phyloP scores from a whole-genome alignment of 2,329 filamentous ascomycete species.

The Fusarium staphyleae region DNA sequence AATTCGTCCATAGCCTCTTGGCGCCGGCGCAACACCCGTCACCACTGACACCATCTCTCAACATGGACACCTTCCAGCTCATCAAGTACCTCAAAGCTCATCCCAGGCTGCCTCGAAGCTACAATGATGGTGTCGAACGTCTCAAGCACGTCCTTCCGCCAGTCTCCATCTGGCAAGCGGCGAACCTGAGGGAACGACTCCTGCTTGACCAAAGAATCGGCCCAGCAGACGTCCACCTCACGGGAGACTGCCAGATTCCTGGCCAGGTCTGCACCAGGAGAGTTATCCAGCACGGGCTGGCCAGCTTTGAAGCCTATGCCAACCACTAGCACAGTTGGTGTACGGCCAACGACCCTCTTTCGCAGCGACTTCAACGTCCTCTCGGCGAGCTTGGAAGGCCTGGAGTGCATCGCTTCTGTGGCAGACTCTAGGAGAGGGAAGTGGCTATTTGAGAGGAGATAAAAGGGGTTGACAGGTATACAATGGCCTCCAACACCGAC shows the following conservation, averaged over 20 bases:
- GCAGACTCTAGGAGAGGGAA: slow-evolving; percentile 56
- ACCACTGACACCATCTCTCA: slow-evolving; percentile 47
- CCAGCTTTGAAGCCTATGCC: slow-evolving; percentile 58
- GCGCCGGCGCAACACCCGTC: background rate
- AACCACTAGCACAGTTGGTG: slow-evolving; percentile 49
- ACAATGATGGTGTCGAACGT: slow-evolving; percentile 52
- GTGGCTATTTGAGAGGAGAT: slow-evolving; percentile 55
- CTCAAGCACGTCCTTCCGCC: slow-evolving; percentile 46
- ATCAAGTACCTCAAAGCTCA: slow-evolving; percentile 49
- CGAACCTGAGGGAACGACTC: slow-evolving; percentile 48
- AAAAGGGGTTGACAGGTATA: slow-evolving; percentile 62
- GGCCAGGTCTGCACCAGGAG: slow-evolving; percentile 52
- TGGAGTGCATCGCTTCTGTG: slow-evolving; percentile 50
- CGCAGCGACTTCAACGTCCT: slow-evolving; percentile 40
- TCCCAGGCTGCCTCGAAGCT: slow-evolving; percentile 47
- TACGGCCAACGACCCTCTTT: slow-evolving; percentile 7
- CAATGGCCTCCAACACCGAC: slow-evolving; percentile 62
- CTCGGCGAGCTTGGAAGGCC: slow-evolving; percentile 49
- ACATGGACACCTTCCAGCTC: slow-evolving; percentile 47
- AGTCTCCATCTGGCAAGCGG: slow-evolving; percentile 46
- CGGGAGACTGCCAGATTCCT: slow-evolving; percentile 45
- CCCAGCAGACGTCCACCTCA: slow-evolving; percentile 50
- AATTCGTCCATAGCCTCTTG: background rate
- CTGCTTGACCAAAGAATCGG: slow-evolving; percentile 52
- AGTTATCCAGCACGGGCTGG: slow-evolving; percentile 54